phyloP scores from a whole-genome alignment of 805 yeast genomes.

The Vanderwaltozyma verrucispora region DNA sequence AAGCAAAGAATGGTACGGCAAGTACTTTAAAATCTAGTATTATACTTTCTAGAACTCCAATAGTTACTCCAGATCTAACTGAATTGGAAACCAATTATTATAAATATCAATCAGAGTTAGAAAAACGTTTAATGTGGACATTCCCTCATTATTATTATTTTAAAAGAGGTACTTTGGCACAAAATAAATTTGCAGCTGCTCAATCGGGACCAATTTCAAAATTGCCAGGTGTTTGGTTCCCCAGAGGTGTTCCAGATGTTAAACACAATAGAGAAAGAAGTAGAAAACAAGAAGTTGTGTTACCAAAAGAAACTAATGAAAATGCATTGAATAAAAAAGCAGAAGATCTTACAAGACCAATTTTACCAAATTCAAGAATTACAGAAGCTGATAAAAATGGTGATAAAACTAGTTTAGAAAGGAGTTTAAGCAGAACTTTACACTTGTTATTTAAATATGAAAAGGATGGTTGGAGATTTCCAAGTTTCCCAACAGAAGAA shows the following conservation, averaged over 20 bases:
- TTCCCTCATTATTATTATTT: conserved; percentile 90
- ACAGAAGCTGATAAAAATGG: conserved; percentile 66
- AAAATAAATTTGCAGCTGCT: conserved; percentile 62
- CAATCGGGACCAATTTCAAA: conserved; percentile 68
- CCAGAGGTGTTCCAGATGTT: conserved; percentile 77
- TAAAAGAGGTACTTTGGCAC: conserved; percentile 81
- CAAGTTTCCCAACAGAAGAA: conserved; percentile 48
- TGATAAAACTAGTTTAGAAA: conserved; percentile 61
- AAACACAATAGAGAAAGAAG: conserved; percentile 85
- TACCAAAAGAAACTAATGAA: conserved; percentile 51
- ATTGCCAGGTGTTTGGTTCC: conserved; percentile 67
- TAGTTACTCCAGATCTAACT: conserved; percentile 67
- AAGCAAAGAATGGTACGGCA: conserved; percentile 8
- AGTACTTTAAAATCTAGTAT: conserved; percentile 40
- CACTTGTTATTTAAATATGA: conserved; percentile 55
- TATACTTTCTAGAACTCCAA: conserved; percentile 70
- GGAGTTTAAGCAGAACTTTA: conserved; percentile 69
- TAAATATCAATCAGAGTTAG: conserved; percentile 75
- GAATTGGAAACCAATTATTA: conserved; percentile 68
- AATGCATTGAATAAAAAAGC: conserved; percentile 21
- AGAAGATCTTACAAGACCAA: conserved; percentile 56
- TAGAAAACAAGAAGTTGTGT: conserved; percentile 60
- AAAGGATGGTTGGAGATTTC: conserved; percentile 58
- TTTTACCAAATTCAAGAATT: conserved; percentile 55
- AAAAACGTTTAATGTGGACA: conserved; percentile 92